These are phyloP conservation scores for Cercophora sp. DNA, from an alignment of 495 filamentous ascomycete genomes.

Conservation along the genomic window DNA sequence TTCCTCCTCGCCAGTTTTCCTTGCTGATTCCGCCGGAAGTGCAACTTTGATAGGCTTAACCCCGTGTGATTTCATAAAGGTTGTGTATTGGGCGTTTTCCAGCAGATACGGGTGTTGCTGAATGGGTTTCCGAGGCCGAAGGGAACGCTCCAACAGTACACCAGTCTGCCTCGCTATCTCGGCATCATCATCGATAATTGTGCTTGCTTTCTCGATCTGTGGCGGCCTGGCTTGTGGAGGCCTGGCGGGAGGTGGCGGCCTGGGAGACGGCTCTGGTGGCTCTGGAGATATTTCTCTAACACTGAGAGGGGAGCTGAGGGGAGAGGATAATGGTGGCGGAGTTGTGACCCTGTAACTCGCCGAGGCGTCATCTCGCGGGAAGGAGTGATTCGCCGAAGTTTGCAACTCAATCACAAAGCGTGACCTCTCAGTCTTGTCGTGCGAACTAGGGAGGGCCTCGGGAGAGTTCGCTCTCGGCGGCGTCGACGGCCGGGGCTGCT, in stretches of 20 bases:
- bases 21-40: conserved; percentile 26
- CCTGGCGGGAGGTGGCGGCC: background rate
- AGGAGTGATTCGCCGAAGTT: background rate
- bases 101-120: conserved; percentile 70
- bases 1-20: conserved; percentile 28
- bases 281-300: conserved; percentile 6
- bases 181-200: conserved; percentile 11
- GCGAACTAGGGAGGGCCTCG: background rate
- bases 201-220: background rate
- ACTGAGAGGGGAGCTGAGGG: conserved; percentile 15
- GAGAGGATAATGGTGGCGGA: conserved; percentile 2
- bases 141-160: conserved; percentile 34
- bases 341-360: too few relatives aligned
- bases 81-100: conserved; percentile 63
- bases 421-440: background rate
- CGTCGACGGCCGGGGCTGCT: too few relatives aligned
- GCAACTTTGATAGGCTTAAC: conserved; percentile 58
- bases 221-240: background rate
- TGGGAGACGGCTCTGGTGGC: background rate
- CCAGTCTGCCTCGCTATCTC: conserved; percentile 17
- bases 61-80: conserved; percentile 56
- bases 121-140: conserved; percentile 69
- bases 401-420: too few relatives aligned
- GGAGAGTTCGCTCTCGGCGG: too few relatives aligned
- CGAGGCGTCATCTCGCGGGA: conserved; percentile 14